Base-by-base conservation (phyloP, 2,329 filamentous ascomycete species). In the Alternaria sp. region DNA sequence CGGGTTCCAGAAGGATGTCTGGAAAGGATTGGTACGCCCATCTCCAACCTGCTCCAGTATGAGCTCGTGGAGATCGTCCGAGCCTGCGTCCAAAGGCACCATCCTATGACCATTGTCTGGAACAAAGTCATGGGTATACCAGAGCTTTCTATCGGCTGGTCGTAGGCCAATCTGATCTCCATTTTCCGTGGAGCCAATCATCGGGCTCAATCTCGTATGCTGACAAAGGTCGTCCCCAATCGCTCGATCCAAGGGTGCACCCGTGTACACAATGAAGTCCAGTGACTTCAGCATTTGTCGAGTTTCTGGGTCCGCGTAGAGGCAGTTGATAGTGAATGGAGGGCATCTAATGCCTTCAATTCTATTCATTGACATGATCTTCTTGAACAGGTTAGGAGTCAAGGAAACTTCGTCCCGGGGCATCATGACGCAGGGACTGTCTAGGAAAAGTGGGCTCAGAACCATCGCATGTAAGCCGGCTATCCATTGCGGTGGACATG, bases 51-150 rank as follows among this genome's bases (percentile, higher is more conserved):
- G 13, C 13, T 54, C 32, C 19, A 54, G 4, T 19, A 54, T 43
- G 32, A 54, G 32, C 66, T 82, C 81, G 52, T 78, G 76, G 12
- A 79, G 59, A 6, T 65, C 72, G 1, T 73, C 73, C 6, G 70
- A 68, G n/a, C 19, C 36, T 36, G 67, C 62, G 12, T 55, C 32
- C 15, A 72, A 55, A 12, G 11, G 66, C 7, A 62, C 58, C 63
- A 70, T 68, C 11, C 40, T 54, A 52, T 58, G 30, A 5, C 60
- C 66, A 17, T 65, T 69, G 9, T 69, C 69, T 11, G 68, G 67
- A 6, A 68, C 58, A 19, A 61, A 72, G 12, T 62, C 55, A 36
- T 69, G 64, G 8, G 67, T 71, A 45, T 69, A 51, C 69, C 65
- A 72, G 13, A 69, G 58, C 44, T 51, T 69, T 23, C 55, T 61